Conservation (phyloP, 2,329 filamentous ascomycete species). For the Lomentospora prolificans region DNA sequence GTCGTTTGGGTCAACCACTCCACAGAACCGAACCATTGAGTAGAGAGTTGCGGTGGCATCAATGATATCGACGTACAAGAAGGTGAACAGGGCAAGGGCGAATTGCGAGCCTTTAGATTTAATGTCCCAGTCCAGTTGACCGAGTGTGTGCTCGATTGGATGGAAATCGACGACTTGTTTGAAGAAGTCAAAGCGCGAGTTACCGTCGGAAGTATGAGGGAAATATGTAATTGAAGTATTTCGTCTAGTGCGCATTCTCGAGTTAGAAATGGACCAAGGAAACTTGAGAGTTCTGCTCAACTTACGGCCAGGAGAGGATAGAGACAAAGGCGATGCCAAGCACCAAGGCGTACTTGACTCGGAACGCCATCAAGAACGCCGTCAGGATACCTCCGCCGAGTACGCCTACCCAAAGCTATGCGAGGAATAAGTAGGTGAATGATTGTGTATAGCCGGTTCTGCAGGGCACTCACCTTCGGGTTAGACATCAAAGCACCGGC, state of each 20-base stretch:
- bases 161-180: slow-evolving; percentile 62
- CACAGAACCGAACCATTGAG: slow-evolving; percentile 78
- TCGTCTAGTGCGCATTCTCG: slow-evolving; percentile 30
- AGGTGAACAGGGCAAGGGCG: slow-evolving; percentile 58
- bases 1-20: slow-evolving; percentile 69
- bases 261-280: slow-evolving; percentile 11
- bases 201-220: slow-evolving; percentile 53
- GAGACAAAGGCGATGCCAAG: slow-evolving; percentile 64
- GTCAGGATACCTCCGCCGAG: slow-evolving; percentile 72
- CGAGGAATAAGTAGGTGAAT: background rate
- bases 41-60: slow-evolving; percentile 82
- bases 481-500: slow-evolving; percentile 61
- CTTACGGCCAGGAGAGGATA: slow-evolving; percentile 64
- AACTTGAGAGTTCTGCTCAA: slow-evolving; percentile 16
- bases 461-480: slow-evolving; percentile 45
- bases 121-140: slow-evolving; percentile 58
- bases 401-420: slow-evolving; percentile 63
- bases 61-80: slow-evolving; percentile 83
- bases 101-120: slow-evolving; percentile 48
- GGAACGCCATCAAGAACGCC: slow-evolving; percentile 69
- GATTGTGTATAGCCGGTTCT: background rate
- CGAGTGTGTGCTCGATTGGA: slow-evolving; percentile 54
- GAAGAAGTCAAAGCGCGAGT: slow-evolving; percentile 62
- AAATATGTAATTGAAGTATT: slow-evolving; percentile 65
- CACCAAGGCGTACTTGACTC: slow-evolving; percentile 65